These are phyloP conservation scores for Rubroboletus satanas DNA, from an alignment of 768 basidiomycete species.

Conservation along the genomic window DNA sequence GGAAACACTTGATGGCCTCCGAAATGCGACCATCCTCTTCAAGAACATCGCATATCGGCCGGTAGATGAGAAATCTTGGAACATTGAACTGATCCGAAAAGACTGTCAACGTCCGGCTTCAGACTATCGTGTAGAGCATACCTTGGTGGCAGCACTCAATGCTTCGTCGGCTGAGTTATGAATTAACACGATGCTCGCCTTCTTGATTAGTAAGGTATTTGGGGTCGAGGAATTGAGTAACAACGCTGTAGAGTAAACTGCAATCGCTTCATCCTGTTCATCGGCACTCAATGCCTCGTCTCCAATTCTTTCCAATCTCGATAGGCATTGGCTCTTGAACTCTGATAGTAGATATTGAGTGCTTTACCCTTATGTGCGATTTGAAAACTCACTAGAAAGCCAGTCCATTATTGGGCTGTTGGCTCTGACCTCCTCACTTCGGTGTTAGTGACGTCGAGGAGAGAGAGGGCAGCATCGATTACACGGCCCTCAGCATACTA, in stretches of 20 bases:
- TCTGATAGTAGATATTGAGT: neutral
- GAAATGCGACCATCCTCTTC: neutral
- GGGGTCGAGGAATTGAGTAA: neutral
- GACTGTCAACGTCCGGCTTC: neutral
- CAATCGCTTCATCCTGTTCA: neutral
- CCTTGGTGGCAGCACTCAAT: no score
- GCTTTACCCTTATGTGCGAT: neutral
- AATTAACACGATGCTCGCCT: neutral
- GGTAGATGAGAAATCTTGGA: neutral
- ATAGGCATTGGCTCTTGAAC: neutral
- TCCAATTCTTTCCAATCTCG: neutral
- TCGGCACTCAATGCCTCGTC: neutral
- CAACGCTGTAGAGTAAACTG: neutral
- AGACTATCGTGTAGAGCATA: neutral
- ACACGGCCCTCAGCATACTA: neutral
- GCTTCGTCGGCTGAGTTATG: no score
- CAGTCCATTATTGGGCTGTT: neutral
- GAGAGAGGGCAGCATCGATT: neutral
- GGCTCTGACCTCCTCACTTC: neutral
- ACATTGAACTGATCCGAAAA: neutral
- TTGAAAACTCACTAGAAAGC: neutral
- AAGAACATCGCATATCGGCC: neutral
- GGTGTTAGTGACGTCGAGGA: neutral
- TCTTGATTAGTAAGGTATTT: neutral
- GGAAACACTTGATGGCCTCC: constrained; percentile 4